Evolutionary conservation across 202 grass and related monocot genomes (phyloP).

Genomic region (Panicum hallii): DNA sequence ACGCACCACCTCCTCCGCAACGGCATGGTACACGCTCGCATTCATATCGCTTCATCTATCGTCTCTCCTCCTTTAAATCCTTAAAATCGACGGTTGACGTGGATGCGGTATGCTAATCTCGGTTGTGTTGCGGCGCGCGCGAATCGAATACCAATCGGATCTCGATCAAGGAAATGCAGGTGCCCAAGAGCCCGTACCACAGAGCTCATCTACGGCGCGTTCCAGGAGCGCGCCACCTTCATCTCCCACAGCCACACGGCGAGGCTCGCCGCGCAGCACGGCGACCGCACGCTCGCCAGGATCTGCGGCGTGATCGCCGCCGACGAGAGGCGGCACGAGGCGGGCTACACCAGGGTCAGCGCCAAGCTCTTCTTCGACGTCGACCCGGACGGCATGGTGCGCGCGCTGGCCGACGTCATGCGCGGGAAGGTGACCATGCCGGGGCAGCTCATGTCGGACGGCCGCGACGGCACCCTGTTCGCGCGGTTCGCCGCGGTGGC

Average conservation of each 20-base stretch:
- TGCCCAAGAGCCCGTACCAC: constrained; percentile 44
- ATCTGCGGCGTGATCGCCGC: constrained; percentile 70
- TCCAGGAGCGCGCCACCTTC: constrained; percentile 52
- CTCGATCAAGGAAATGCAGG: constrained; percentile 16
- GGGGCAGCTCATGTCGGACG: constrained; percentile 51
- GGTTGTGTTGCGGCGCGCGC: too few species aligned
- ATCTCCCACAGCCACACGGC: constrained; percentile 68
- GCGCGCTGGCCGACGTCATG: constrained; percentile 66
- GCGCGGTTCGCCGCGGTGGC: constrained; percentile 60
- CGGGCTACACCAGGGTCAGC: constrained; percentile 45
- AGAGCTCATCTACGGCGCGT: constrained; percentile 46
- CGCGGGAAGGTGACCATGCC: constrained; percentile 68
- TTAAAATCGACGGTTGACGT: too few species aligned
- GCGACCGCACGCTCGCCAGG: constrained; percentile 50
- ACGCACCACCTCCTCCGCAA: constrained; percentile 67
- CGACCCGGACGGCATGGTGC: constrained; percentile 60
- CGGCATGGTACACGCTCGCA: constrained; percentile 38
- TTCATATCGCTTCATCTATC: too few species aligned
- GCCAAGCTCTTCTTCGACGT: constrained; percentile 54
- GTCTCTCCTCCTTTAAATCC: too few species aligned
- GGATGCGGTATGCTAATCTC: too few species aligned
- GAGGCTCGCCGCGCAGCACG: constrained; percentile 45
- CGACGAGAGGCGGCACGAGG: constrained; percentile 80
- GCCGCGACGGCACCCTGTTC: constrained; percentile 50
- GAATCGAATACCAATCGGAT: too few species aligned